Base-by-base conservation (phyloP, 768 basidiomycete genomes). In the Kockovaella imperatae region DNA sequence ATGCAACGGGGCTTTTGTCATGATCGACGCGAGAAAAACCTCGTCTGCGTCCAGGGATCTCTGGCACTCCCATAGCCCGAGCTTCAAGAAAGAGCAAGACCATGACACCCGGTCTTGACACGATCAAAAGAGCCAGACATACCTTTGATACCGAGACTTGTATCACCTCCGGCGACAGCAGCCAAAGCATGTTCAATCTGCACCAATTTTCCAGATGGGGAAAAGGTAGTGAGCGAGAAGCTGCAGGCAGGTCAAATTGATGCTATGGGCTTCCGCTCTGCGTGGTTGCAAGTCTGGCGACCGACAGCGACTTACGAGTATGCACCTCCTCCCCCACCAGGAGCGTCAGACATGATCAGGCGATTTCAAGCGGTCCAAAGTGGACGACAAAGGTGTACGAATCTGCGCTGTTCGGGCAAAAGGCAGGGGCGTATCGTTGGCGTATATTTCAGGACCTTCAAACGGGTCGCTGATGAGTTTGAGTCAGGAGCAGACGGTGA, bases 171-270 rank as follows among this genome's bases (percentile, higher is more conserved):
- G 20, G 86, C 80, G 50, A 97, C 93, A 26, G 91, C 91, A 47
- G 95, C 95, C 53, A 99, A 77, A 38, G 95, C 95, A 75, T 99
- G 95, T 76, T 99, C 95, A 70, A 99, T 99, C 77, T 99, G 95
- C 52, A 99, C 93, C 42, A 99, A 81, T 78, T 75, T 95, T 57
- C 93, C 93, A 62, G 90, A 95, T 45, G 95, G 95, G 31, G 90
- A 95, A 81, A 99, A 99, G 63, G 95, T 93, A 13, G 95, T 99
- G 54, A 99, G 81, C 58, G 95, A 99, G 77, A 95, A 99, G 68
- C 91, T 96, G 18, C 10, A n/a, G 25, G 20, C 28, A 11, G 24
- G 40, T 26, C 18, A 42, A 68, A 38, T 17, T 44, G 32, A 20
- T 25, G 30, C 13, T 20, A 17, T 21, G 18, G 17, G 21, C 23